Percentiles rank a stretch among this genome's conserved stretches.
phyloP scores from a whole-genome alignment of 352 stramenopile species.

The Globisporangium mamillatum region DNA sequence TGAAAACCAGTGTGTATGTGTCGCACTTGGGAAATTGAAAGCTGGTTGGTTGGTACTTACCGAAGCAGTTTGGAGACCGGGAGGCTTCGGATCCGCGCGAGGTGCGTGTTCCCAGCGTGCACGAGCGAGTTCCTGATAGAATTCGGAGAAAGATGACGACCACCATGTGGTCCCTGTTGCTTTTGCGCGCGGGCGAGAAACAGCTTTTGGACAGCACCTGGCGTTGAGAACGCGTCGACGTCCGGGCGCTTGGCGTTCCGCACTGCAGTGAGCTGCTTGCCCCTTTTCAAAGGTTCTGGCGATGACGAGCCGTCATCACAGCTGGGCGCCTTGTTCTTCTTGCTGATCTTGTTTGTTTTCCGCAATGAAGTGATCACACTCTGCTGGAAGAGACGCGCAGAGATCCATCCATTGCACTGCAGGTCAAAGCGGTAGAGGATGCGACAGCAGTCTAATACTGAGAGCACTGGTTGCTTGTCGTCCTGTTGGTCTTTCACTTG shows the following conservation, averaged over 20 bases:
- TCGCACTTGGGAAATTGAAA: background rate
- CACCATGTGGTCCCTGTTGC: background rate
- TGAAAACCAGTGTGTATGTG: background rate
- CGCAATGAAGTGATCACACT: slow-evolving; percentile 17
- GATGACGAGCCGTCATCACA: background rate
- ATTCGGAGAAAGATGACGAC: background rate
- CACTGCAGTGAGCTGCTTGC: slow-evolving; percentile 11
- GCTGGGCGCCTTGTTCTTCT: background rate
- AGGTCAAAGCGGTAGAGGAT: slow-evolving; percentile 45
- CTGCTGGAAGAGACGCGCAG: slow-evolving; percentile 17
- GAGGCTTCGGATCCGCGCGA: slow-evolving; percentile 40
- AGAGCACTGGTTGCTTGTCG: background rate
- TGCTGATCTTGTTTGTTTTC: background rate
- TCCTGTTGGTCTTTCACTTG: background rate
- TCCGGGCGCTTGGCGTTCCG: slow-evolving; percentile 33
- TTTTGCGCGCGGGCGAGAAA: slow-evolving; percentile 30
- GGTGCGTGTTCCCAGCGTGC: slow-evolving; percentile 30
- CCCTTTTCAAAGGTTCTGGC: background rate
- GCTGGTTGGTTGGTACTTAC: slow-evolving; percentile 17
- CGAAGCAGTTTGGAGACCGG: slow-evolving; percentile 39
- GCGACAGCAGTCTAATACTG: slow-evolving; percentile 27
- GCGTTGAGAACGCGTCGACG: slow-evolving; percentile 32
- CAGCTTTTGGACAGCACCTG: slow-evolving; percentile 37
- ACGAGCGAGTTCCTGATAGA: slow-evolving; percentile 18
- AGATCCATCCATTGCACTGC: slow-evolving; percentile 25